Conservation (phyloP, 768 basidiomycete species). For the Tylopilus vinaceipallidus region DNA sequence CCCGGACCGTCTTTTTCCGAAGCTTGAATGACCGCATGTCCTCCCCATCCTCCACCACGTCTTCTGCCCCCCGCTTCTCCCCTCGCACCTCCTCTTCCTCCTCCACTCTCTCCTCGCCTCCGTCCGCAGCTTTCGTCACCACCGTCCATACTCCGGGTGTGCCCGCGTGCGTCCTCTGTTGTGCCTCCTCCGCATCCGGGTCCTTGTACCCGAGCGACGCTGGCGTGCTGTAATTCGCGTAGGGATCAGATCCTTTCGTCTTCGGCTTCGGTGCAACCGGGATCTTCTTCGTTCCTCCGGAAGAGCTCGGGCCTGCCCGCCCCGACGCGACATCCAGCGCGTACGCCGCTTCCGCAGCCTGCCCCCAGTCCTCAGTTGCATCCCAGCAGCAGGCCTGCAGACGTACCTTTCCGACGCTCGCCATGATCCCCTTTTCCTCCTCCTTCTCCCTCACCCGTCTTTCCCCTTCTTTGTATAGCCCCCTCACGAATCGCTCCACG, state of each 20-base stretch:
- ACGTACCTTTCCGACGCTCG: conserved; percentile 72
- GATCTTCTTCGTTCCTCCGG: conserved; percentile 9
- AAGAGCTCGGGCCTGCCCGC: conserved; percentile 34
- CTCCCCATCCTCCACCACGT: conserved; percentile 48
- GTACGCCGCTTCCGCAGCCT: conserved; percentile 82
- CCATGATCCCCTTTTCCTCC: conserved; percentile 88
- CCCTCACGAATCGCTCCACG: conserved; percentile 86
- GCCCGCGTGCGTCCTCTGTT: conserved; percentile 61
- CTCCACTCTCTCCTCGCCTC: background rate
- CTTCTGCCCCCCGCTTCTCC: conserved; percentile 36
- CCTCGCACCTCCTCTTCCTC: conserved; percentile 9
- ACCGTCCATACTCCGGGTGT: conserved; percentile 78
- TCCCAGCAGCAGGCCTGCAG: background rate
- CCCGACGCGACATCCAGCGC: conserved; percentile 76
- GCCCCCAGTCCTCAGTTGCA: conserved; percentile 6
- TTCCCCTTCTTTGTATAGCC: conserved; percentile 91
- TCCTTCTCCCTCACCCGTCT: conserved; percentile 82
- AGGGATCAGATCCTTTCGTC: conserved; percentile 59
- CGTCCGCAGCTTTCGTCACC: conserved; percentile 33
- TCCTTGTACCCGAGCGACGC: conserved; percentile 79
- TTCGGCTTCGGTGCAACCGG: conserved; percentile 31
- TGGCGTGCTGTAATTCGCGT: conserved; percentile 85
- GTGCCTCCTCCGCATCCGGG: conserved; percentile 70
- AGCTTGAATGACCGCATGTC: conserved; percentile 61
- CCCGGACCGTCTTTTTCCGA: conserved; percentile 55